Percentiles rank a stretch among this genome's conserved stretches.
Evolutionary conservation across 164 flowering plant species (phyloP).

Genomic region (Chimonanthus salicifolius): DNA sequence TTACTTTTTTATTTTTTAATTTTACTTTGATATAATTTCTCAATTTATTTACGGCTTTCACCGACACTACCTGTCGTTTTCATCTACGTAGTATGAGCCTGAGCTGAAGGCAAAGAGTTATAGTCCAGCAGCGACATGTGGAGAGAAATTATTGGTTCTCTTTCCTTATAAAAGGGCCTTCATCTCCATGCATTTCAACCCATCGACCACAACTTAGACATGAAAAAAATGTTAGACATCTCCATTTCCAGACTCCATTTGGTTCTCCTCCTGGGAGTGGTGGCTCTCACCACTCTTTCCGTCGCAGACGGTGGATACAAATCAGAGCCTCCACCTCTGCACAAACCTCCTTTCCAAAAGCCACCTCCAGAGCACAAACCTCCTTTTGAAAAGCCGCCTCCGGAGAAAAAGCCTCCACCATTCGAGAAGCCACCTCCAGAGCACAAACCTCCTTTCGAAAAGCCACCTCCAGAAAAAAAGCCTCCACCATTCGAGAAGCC

Average conservation of each 20-base stretch:
- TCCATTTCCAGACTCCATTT: neutral
- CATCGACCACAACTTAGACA: neutral
- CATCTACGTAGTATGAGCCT: too few relatives aligned
- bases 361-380: constrained; percentile 5
- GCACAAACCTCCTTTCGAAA: constrained; percentile 2
- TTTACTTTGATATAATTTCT: too few relatives aligned
- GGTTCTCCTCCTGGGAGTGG: constrained; percentile 3
- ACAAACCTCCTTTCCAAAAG: constrained; percentile 1
- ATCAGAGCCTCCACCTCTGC: neutral
- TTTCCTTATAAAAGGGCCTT: neutral
- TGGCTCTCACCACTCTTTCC: constrained; percentile 8
- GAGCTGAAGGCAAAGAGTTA: neutral
- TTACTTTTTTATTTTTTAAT: too few relatives aligned
- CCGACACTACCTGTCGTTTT: too few relatives aligned
- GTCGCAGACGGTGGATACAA: neutral
- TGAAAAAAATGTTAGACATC: neutral
- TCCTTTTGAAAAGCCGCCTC: neutral
- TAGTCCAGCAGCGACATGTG: neutral
- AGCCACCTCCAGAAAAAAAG: constrained; percentile 5
- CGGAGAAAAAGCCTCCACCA: too few relatives aligned
- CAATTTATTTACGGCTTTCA: too few relatives aligned
- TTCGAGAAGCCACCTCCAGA: neutral
- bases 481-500: constrained; percentile 5
- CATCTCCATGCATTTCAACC: neutral
- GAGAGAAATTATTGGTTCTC: neutral